Conservation (phyloP, 1,284 basidiomycete genomes). For the Moniliella sp. region DNA sequence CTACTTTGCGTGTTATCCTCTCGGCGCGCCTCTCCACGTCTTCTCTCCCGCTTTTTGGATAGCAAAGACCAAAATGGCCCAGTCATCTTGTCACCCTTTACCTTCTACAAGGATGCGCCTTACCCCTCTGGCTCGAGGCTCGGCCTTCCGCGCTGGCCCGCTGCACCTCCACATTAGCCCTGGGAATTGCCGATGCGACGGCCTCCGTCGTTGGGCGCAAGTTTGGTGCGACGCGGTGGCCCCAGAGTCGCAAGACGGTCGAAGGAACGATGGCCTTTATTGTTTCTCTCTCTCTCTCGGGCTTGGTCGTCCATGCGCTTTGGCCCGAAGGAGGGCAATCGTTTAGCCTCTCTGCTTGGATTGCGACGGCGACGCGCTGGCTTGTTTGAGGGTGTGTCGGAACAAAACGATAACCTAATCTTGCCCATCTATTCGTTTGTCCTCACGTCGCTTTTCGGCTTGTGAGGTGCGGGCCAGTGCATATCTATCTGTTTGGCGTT, state of each 20-base stretch:
- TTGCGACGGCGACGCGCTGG: conserved; percentile 5
- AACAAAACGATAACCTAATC: conserved; percentile 31
- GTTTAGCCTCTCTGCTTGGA: conserved; percentile 7
- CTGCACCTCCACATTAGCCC: conserved; percentile 58
- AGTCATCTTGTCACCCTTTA: conserved; percentile 94
- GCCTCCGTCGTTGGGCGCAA: conserved; percentile 76
- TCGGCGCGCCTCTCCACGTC: conserved; percentile 74
- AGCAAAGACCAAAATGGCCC: conserved; percentile 82
- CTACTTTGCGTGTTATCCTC: conserved; percentile 91
- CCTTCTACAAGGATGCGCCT: conserved; percentile 77
- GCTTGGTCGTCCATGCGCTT: conserved; percentile 48
- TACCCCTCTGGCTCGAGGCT: conserved; percentile 77
- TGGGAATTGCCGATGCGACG: conserved; percentile 82
- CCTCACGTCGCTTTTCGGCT: conserved; percentile 9
- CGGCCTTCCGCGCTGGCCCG: conserved; percentile 39
- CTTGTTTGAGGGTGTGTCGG: conserved; percentile 22
- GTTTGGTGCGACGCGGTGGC: conserved; percentile 61
- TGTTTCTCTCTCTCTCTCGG: conserved; percentile 44
- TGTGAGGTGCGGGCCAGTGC: no score
- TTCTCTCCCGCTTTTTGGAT: conserved; percentile 89
- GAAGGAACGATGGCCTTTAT: conserved; percentile 70
- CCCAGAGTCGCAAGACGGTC: conserved; percentile 63
- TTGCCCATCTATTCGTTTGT: conserved; percentile 24
- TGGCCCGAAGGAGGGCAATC: conserved; percentile 38
- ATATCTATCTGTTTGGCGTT: no score